Percentiles rank a stretch among this genome's conserved stretches.
These are phyloP conservation scores for Zychaea mexicana DNA, from an alignment of 371 early-diverging fungal species.

Conservation along the genomic window DNA sequence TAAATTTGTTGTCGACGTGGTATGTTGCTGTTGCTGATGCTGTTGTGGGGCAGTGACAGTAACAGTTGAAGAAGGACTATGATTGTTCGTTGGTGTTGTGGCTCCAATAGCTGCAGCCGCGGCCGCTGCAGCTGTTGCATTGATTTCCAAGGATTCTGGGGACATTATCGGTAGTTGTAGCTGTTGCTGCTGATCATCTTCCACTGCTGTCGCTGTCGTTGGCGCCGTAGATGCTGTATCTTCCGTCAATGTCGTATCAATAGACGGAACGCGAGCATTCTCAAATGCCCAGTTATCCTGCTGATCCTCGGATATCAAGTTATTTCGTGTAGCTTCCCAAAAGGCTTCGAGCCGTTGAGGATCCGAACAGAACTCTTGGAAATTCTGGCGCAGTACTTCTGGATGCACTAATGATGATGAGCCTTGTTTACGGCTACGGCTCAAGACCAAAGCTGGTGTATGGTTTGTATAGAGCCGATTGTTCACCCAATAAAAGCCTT, in stretches of 20 bases:
- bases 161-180: not conserved
- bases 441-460: slow-evolving; percentile 47
- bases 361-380: slow-evolving; percentile 61
- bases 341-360: slow-evolving; percentile 52
- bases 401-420: slow-evolving; percentile 43
- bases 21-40: not conserved
- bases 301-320: slow-evolving; percentile 24
- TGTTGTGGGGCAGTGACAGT: not conserved
- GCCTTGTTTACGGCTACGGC: slow-evolving; percentile 31
- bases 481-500: slow-evolving; percentile 90
- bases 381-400: slow-evolving; percentile 54
- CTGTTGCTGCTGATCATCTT: not conserved
- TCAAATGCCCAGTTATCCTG: slow-evolving; percentile 41
- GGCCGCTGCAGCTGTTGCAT: not conserved
- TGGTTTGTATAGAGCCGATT: slow-evolving; percentile 82
- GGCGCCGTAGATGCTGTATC: not conserved
- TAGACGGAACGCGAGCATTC: slow-evolving; percentile 17
- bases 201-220: not conserved
- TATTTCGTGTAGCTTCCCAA: slow-evolving; percentile 57
- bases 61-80: not conserved
- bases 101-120: not conserved
- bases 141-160: not conserved
- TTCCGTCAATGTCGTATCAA: slow-evolving; percentile 1
- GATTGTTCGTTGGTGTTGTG: not conserved
- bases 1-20: not conserved